Conservation (phyloP, 768 basidiomycete genomes). For the Tulasnella sp. region DNA sequence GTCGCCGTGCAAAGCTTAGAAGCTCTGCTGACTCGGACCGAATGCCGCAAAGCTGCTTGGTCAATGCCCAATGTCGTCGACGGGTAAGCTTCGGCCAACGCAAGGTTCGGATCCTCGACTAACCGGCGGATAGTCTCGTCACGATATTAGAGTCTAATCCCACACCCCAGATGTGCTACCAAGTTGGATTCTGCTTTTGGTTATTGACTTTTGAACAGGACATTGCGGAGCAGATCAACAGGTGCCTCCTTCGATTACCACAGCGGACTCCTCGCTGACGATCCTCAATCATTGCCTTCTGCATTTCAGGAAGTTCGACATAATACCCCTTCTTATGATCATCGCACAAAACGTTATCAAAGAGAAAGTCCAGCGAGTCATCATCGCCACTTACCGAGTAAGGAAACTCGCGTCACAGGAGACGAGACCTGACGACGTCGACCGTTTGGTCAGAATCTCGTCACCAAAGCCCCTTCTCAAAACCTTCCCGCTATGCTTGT, state of each 20-base stretch:
- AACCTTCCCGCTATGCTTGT: conserved; percentile 92
- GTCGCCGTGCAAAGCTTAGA: conserved; percentile 87
- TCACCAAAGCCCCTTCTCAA: conserved; percentile 71
- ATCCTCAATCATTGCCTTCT: not conserved
- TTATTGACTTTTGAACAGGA: conserved; percentile 81
- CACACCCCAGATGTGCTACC: conserved; percentile 90
- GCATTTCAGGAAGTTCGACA: conserved; percentile 62
- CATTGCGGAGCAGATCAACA: conserved; percentile 77
- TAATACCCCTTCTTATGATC: conserved; percentile 72
- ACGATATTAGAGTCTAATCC: conserved; percentile 73
- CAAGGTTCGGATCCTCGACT: not conserved
- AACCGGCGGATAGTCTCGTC: conserved; percentile 43
- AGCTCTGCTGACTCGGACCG: conserved; percentile 66
- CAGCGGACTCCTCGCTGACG: not conserved
- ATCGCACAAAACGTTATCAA: conserved; percentile 86
- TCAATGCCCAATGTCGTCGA: conserved; percentile 49
- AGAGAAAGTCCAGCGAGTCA: conserved; percentile 92
- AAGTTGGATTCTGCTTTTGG: conserved; percentile 90
- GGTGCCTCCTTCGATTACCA: conserved; percentile 38
- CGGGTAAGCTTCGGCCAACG: conserved; percentile 41
- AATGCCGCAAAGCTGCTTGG: conserved; percentile 77
- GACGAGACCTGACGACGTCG: not conserved
- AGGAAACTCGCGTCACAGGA: conserved; percentile 11
- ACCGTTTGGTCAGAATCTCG: conserved; percentile 52
- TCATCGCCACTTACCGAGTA: conserved; percentile 84